A percentile compares a stretch with the other conserved stretches of the same genome.
Conservation (phyloP, 2,329 filamentous ascomycete species). For the Chaetomium strumarium region DNA sequence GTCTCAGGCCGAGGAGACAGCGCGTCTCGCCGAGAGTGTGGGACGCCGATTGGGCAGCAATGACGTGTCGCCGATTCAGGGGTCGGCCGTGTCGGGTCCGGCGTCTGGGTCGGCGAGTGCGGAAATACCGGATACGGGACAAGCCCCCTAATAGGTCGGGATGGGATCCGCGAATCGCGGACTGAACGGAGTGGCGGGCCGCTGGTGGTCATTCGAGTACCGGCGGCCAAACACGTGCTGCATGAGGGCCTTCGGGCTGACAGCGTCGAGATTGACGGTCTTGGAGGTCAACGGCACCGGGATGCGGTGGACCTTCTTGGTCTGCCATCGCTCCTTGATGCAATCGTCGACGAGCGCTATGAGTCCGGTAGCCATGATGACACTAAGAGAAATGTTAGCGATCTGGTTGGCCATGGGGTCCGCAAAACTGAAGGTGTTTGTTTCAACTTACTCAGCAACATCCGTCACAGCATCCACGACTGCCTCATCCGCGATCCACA, state of each 20-base stretch:
- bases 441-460: conserved; percentile 81
- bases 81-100: neutral
- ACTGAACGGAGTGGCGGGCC: conserved; percentile 11
- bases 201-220: conserved; percentile 22
- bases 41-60: conserved; percentile 14
- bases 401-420: conserved; percentile 12
- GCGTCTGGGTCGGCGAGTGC: neutral
- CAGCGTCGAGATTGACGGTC: conserved; percentile 32
- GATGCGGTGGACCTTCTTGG: conserved; percentile 38
- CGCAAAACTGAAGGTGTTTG: neutral
- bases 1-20: neutral
- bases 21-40: neutral
- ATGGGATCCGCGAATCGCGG: conserved; percentile 18
- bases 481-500: conserved; percentile 77
- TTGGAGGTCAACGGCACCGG: conserved; percentile 32
- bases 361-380: conserved; percentile 84
- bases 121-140: neutral
- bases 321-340: conserved; percentile 72
- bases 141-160: conserved; percentile 15
- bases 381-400: conserved; percentile 44
- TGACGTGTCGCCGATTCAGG: conserved; percentile 8
- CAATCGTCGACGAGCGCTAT: conserved; percentile 85
- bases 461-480: conserved; percentile 68
- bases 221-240: conserved; percentile 32
- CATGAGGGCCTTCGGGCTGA: conserved; percentile 32